Percentiles rank a stretch among this genome's conserved stretches.
These are phyloP conservation scores for Keithomyces neogunnii DNA, from an alignment of 2,329 filamentous ascomycete species.

Conservation along the genomic window DNA sequence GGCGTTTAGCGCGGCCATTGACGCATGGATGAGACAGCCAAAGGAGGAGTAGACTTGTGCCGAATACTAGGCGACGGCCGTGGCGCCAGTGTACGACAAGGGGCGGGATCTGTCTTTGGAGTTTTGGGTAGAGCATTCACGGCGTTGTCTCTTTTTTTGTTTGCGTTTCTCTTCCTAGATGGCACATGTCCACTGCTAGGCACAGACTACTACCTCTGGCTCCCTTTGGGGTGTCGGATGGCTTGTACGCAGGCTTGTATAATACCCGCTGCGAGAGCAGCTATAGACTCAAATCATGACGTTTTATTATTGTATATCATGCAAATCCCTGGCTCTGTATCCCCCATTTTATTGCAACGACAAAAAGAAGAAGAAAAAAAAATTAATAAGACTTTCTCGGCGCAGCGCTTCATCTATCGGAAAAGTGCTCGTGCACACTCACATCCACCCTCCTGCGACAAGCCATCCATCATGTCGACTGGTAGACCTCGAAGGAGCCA, in stretches of 20 bases:
- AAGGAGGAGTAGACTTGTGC: conserved; percentile 40
- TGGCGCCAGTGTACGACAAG: background rate
- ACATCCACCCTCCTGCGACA: too few species aligned
- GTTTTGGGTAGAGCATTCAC: background rate
- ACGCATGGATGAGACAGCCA: conserved; percentile 80
- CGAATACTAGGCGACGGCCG: background rate
- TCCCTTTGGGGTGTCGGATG: background rate
- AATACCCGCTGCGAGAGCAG: background rate
- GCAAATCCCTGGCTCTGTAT: too few species aligned
- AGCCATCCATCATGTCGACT: conserved; percentile 14
- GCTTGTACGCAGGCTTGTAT: background rate
- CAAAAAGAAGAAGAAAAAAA: too few species aligned
- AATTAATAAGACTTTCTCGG: background rate
- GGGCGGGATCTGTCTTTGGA: background rate
- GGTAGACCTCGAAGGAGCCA: conserved; percentile 50
- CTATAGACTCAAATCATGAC: background rate
- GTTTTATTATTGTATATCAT: too few species aligned
- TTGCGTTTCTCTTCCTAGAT: too few species aligned
- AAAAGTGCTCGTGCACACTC: too few species aligned
- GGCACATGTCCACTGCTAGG: too few species aligned
- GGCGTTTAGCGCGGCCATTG: conserved; percentile 84
- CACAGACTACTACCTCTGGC: background rate
- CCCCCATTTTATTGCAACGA: too few species aligned
- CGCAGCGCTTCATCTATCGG: background rate
- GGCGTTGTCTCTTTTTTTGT: background rate